A percentile compares a stretch with the other conserved stretches of the same genome.
Evolutionary conservation across 495 filamentous ascomycete genomes (phyloP).

Genomic region (Polyplosphaeria fusca): DNA sequence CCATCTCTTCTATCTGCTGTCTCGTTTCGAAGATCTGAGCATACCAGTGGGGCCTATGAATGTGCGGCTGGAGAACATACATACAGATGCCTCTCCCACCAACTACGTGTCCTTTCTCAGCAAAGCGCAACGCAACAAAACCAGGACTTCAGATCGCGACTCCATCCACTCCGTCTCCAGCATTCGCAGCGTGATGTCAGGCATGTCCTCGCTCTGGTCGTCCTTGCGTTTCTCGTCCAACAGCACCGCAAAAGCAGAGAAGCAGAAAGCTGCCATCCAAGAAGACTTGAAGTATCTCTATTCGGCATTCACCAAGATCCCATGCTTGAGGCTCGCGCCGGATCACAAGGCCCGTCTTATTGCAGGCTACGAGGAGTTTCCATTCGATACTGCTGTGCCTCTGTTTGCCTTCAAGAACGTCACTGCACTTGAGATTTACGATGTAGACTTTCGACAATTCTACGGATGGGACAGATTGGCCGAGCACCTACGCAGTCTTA

Average conservation of each 20-base stretch:
- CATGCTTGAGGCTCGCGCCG: constrained; percentile 79
- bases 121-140: constrained; percentile 70
- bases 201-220: constrained; percentile 89
- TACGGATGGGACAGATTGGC: constrained; percentile 93
- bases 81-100: constrained; percentile 76
- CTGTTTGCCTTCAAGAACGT: constrained; percentile 94
- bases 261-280: constrained; percentile 77
- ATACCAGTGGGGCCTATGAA: constrained; percentile 94
- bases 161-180: constrained; percentile 95
- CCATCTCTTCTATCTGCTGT: constrained; percentile 93
- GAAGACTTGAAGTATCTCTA: constrained; percentile 92
- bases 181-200: constrained; percentile 94
- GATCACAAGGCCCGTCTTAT: constrained; percentile 88
- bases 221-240: constrained; percentile 77
- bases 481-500: constrained; percentile 84
- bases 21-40: constrained; percentile 86
- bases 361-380: constrained; percentile 92
- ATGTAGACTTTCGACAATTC: constrained; percentile 94
- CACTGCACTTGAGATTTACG: constrained; percentile 85
- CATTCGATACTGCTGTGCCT: constrained; percentile 96
- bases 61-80: constrained; percentile 88
- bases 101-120: constrained; percentile 96
- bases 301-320: constrained; percentile 97
- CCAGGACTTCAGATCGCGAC: constrained; percentile 73
- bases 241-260: constrained; percentile 73